Conservation (phyloP, 2,329 filamentous ascomycete genomes). For the Trichophyton simii region DNA sequence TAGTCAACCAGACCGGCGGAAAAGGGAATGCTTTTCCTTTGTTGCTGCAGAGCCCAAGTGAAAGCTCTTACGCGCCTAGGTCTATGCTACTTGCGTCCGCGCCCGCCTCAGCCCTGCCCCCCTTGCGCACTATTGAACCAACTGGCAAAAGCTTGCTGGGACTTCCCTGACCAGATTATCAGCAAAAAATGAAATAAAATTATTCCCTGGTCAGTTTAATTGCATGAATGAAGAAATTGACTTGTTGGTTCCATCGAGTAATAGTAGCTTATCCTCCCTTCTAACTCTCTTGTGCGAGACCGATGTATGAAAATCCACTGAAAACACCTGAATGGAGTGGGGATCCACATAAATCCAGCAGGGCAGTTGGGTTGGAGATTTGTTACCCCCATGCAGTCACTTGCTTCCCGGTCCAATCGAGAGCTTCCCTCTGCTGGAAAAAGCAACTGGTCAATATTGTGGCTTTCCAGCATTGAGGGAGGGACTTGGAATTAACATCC, state of each 20-base stretch:
- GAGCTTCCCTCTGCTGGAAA: neutral
- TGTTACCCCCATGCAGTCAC: neutral
- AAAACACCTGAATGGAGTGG: neutral
- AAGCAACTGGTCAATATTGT: conserved; percentile 4
- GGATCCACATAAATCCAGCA: conserved; percentile 1
- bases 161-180: neutral
- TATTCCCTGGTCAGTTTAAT: neutral
- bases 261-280: neutral
- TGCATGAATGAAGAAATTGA: neutral
- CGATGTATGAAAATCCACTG: neutral
- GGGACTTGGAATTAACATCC: neutral
- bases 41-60: neutral
- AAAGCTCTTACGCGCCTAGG: neutral
- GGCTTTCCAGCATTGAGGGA: neutral
- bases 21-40: neutral
- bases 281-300: neutral
- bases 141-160: neutral
- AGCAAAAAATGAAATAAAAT: neutral
- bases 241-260: neutral
- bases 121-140: neutral
- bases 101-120: neutral
- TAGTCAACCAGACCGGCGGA: neutral
- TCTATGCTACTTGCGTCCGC: neutral
- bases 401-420: neutral
- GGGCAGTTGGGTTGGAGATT: neutral